A percentile compares a stretch with the other conserved stretches of the same genome.
Conservation (phyloP, 345 rosid species). For the Camelina sativa region DNA sequence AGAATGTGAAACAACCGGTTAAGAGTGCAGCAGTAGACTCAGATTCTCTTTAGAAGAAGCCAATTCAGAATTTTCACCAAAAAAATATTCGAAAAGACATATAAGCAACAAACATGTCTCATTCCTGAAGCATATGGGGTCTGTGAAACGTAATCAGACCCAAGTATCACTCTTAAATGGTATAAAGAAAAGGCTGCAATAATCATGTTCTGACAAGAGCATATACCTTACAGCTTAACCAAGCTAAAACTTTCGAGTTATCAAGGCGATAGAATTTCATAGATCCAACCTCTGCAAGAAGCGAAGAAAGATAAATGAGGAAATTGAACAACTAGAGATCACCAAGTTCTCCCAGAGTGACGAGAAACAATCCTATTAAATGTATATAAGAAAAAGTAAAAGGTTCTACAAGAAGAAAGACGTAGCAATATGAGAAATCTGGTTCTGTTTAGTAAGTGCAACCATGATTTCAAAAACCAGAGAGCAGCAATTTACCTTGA, state of each 20-base stretch:
- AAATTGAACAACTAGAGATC: constrained; percentile 9
- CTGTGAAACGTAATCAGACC: constrained; percentile 6
- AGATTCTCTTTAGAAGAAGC: background rate
- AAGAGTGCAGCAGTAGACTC: constrained; percentile 13
- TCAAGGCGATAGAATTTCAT: constrained; percentile 80
- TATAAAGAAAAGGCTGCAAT: background rate
- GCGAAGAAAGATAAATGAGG: constrained; percentile 24
- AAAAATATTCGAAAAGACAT: background rate
- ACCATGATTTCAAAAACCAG: background rate
- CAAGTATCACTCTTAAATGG: constrained; percentile 12
- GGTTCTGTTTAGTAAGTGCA: constrained; percentile 1
- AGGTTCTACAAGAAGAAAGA: background rate
- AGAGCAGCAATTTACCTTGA: constrained; percentile 57
- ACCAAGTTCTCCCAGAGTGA: constrained; percentile 17
- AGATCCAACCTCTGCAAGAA: constrained; percentile 73
- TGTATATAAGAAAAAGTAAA: background rate
- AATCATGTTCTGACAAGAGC: constrained; percentile 30
- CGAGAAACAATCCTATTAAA: background rate
- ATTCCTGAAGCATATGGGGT: background rate
- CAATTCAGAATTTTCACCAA: constrained; percentile 3
- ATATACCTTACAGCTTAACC: constrained; percentile 81
- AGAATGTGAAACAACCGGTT: constrained; percentile 16
- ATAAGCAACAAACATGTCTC: background rate
- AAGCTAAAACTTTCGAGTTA: constrained; percentile 74
- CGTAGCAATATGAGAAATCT: background rate